These are phyloP conservation scores for Gossypium armourianum DNA, from an alignment of 441 rosid species.

Conservation along the genomic window DNA sequence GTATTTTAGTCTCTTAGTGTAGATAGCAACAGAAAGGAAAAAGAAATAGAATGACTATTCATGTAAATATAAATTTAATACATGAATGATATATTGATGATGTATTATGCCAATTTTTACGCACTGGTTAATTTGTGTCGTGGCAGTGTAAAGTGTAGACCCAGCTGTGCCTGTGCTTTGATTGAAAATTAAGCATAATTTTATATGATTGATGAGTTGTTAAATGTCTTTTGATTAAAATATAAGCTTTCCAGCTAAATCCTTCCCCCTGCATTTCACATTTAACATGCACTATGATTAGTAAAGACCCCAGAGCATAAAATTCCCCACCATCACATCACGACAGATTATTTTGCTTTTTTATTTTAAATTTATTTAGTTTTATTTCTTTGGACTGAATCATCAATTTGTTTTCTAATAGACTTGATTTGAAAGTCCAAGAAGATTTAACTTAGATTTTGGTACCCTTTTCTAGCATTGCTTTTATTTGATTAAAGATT, in stretches of 20 bases:
- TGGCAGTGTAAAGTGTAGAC: neutral
- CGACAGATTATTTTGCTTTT: neutral
- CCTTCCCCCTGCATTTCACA: neutral
- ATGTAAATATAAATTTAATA: too few species aligned
- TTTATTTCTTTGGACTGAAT: neutral
- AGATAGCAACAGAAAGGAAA: neutral
- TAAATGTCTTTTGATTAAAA: slow-evolving; percentile 1
- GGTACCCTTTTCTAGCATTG: neutral
- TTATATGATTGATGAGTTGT: neutral
- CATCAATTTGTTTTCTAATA: neutral
- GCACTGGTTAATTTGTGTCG: too few species aligned
- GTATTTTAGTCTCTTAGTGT: neutral
- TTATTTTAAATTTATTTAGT: neutral
- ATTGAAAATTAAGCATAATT: slow-evolving; percentile 10
- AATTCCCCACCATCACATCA: neutral
- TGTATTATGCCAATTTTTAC: too few species aligned
- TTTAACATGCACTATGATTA: slow-evolving; percentile 6
- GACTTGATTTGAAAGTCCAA: neutral
- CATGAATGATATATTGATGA: too few species aligned
- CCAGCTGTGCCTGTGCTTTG: slow-evolving; percentile 1
- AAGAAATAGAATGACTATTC: too few species aligned
- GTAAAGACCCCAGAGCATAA: neutral
- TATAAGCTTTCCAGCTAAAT: slow-evolving; percentile 14
- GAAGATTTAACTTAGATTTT: neutral
- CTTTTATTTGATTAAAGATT: neutral